Evolutionary conservation across 305 asterid genomes (phyloP).

Genomic region (Withania somnifera): DNA sequence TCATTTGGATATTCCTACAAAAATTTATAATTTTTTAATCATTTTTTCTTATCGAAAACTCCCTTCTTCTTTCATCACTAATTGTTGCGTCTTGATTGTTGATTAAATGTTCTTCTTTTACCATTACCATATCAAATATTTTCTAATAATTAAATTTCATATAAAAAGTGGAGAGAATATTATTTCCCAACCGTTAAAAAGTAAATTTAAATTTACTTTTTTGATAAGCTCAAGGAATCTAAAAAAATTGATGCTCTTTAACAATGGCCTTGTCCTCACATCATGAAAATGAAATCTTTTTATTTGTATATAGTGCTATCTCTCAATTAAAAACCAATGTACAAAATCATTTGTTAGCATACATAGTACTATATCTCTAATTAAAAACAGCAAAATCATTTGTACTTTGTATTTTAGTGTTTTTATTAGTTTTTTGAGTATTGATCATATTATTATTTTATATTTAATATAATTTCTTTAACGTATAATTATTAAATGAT

Average conservation of each 20-base stretch:
- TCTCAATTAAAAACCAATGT: not conserved
- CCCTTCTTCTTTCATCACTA: no score
- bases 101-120: no score
- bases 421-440: no score
- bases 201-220: no score
- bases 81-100: no score
- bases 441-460: no score
- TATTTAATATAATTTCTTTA: no score
- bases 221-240: not conserved
- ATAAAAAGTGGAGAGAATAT: not conserved
- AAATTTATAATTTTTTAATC: no score
- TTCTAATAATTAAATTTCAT: not conserved
- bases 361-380: not conserved
- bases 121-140: not conserved
- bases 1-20: not conserved
- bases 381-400: not conserved
- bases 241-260: not conserved
- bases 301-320: not conserved
- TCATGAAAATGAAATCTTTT: not conserved
- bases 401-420: no score
- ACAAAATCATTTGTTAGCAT: not conserved
- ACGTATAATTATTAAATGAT: no score
- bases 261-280: not conserved
- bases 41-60: no score
- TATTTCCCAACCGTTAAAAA: no score